Conservation (phyloP, 352 stramenopile genomes). For the Phytophthora hibernalis region DNA sequence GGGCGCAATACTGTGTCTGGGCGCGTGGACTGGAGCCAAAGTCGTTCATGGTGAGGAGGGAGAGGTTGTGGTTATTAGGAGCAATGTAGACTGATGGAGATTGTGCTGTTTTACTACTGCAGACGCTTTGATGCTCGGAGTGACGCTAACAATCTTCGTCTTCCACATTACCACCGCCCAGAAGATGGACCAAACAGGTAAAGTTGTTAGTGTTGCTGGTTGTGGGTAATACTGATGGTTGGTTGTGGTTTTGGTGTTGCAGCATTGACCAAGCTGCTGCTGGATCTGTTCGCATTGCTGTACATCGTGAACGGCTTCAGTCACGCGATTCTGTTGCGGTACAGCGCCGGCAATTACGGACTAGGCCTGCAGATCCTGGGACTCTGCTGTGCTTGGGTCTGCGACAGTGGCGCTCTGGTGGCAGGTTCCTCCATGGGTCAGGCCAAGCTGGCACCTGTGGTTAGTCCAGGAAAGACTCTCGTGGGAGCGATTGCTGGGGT, state of each 20-base stretch:
- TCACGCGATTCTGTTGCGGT: slow-evolving; percentile 68
- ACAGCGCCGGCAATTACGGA: slow-evolving; percentile 50
- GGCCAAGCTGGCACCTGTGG: slow-evolving; percentile 60
- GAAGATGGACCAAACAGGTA: slow-evolving; percentile 54
- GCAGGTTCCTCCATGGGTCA: slow-evolving; percentile 60
- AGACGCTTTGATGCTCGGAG: slow-evolving; percentile 47
- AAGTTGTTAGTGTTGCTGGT: neutral
- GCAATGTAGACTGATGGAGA: slow-evolving; percentile 8
- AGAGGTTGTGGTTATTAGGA: neutral
- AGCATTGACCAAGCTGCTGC: slow-evolving; percentile 44
- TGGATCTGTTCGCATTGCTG: slow-evolving; percentile 63
- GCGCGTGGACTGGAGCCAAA: slow-evolving; percentile 48
- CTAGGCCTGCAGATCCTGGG: slow-evolving; percentile 73
- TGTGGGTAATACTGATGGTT: neutral
- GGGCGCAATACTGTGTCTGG: slow-evolving; percentile 38
- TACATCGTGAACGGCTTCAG: slow-evolving; percentile 72
- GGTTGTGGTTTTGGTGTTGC: slow-evolving; percentile 2
- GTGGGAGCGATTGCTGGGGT: slow-evolving; percentile 63
- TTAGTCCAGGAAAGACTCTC: slow-evolving; percentile 79
- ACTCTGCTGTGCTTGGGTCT: slow-evolving; percentile 69
- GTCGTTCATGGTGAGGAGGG: slow-evolving; percentile 34
- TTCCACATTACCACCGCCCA: slow-evolving; percentile 49
- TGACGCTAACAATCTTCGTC: slow-evolving; percentile 38
- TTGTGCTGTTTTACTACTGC: neutral
- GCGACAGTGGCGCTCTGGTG: slow-evolving; percentile 70